Conservation (phyloP, 2,329 filamentous ascomycete species). For the Raffaelea albimanens region DNA sequence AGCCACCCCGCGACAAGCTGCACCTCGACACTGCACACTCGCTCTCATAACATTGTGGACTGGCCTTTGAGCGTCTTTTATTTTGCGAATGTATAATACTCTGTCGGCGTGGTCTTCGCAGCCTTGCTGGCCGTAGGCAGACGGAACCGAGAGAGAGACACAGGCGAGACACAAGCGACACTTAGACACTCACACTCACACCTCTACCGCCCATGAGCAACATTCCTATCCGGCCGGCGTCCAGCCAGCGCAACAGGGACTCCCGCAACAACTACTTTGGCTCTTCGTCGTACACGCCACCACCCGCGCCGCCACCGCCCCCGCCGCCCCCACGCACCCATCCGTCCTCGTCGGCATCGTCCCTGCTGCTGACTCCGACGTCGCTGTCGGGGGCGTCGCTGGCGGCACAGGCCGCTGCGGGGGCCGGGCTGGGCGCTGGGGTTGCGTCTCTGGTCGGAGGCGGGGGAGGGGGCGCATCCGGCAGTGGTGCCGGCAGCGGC, state of each 20-base stretch:
- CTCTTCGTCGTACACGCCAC: constrained; percentile 32
- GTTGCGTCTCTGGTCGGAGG: neutral
- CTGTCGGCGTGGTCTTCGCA: too few relatives aligned
- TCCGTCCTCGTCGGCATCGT: constrained; percentile 2
- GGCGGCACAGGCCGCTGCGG: constrained; percentile 1
- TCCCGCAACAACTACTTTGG: constrained; percentile 46
- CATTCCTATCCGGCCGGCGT: constrained; percentile 4
- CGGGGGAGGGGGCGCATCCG: neutral
- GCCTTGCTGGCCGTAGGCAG: too few relatives aligned
- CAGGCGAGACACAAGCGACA: too few relatives aligned
- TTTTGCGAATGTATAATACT: too few relatives aligned
- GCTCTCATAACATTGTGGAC: too few relatives aligned
- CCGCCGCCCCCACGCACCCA: constrained; percentile 9
- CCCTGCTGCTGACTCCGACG: constrained; percentile 7
- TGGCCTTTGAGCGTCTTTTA: too few relatives aligned
- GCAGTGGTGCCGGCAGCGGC: neutral
- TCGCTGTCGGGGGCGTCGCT: constrained; percentile 6
- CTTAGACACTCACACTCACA: too few relatives aligned
- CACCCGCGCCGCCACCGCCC: constrained; percentile 6
- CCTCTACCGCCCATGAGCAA: constrained; percentile 1
- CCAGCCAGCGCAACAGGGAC: neutral
- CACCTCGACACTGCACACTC: too few relatives aligned
- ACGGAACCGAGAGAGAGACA: too few relatives aligned
- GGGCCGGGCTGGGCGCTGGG: too few relatives aligned
- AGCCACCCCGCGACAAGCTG: too few relatives aligned